Conservation (phyloP, 1,139 yeast genomes). For the Taphrina pruni region DNA sequence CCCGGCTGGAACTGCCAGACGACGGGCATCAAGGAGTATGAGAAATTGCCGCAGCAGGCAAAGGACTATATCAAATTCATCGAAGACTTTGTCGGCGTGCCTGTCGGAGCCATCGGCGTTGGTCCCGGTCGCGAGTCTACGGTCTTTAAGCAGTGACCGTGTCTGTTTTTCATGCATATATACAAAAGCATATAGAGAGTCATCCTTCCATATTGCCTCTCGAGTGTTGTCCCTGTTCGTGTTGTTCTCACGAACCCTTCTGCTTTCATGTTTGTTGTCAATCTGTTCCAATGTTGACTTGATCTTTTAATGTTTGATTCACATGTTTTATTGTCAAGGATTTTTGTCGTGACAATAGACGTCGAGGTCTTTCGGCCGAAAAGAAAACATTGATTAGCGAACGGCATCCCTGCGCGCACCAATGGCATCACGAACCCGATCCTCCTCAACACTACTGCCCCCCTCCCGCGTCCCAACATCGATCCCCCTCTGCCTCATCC, state of each 20-base stretch:
- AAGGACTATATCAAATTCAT: constrained; percentile 80
- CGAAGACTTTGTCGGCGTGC: constrained; percentile 81
- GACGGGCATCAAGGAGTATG: constrained; percentile 69
- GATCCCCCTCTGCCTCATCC: constrained; percentile 40
- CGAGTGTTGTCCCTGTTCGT: neutral
- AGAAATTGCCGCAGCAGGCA: constrained; percentile 86
- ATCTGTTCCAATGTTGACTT: too few species aligned
- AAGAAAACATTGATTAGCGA: too few species aligned
- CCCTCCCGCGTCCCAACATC: constrained; percentile 5
- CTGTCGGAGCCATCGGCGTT: constrained; percentile 96
- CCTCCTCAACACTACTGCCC: constrained; percentile 22
- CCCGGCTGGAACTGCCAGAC: constrained; percentile 95
- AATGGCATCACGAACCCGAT: constrained; percentile 20
- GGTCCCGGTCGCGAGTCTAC: constrained; percentile 85
- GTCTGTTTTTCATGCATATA: neutral
- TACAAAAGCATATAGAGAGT: constrained; percentile 1
- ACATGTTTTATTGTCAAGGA: too few species aligned
- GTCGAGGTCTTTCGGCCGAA: too few species aligned
- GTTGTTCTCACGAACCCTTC: too few species aligned
- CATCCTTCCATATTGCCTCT: too few species aligned
- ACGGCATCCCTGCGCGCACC: neutral
- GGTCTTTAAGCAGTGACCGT: constrained; percentile 32
- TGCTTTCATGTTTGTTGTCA: too few species aligned
- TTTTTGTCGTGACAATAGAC: too few species aligned
- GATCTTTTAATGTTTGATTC: too few species aligned